Base-by-base conservation (phyloP, 257 asterid species). In the Plantago major region DNA sequence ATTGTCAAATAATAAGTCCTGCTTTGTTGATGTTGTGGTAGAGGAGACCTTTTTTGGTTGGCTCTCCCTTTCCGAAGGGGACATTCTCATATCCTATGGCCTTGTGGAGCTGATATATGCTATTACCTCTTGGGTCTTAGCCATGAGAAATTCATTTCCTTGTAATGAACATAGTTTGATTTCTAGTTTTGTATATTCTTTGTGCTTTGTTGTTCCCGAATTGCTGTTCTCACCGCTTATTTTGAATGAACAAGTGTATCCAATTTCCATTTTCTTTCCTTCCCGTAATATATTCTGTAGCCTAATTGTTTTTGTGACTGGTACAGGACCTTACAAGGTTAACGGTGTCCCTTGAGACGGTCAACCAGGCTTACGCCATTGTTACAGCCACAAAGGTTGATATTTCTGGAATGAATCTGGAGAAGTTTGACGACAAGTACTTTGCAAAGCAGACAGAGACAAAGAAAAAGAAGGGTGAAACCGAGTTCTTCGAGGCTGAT, bases 301-400 rank as follows among this genome's bases (percentile, higher is more conserved):
- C 0, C 46, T 7, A 11, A 54, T 5, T 42, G 13, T 4, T 59
- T 49, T 54, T 13, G 0, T 55, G 42, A 10, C 19, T 11, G 17
- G 7, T 42, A 10, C 71, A 81, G 83, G 94, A 13, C 90, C 94
- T 2, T 85, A 73, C 76, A 80, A 82, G 73, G 68, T 85, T 22
- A 85, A 85, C 4, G 94, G 94, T 42, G 94, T 82, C 94, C 94
- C 16, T 70, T 85, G 17, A 76, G 90, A 60, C 84, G 90, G 82
- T 85, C 19, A 85, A 85, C 71, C 90, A 85, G 67, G 76, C 89
- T 37, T 82, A 78, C n/a, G 86, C 78, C 1, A 80, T 82, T 18
- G 90, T 77, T 26, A 82, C 94, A 3, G 82, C 88, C 64, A 82
- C 94, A 8, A 85, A 82, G 73, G 82, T 79, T 4, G 84, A 82